A percentile compares a stretch with the other conserved stretches of the same genome.
Conservation (phyloP, 2,329 filamentous ascomycete species). For the Alternaria angustiovoidea region DNA sequence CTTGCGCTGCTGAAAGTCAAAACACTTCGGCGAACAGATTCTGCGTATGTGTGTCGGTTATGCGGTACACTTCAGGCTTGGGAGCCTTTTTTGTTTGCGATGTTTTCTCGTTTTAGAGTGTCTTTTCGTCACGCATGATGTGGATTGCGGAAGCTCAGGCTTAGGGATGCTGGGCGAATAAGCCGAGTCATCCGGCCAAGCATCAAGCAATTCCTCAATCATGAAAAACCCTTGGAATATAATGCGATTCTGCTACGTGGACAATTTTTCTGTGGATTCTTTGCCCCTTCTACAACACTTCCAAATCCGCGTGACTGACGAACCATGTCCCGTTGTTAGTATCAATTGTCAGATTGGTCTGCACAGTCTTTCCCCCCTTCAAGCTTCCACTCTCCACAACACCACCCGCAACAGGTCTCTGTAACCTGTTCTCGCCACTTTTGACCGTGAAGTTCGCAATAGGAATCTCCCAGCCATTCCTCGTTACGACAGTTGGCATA, state of each 20-base stretch:
- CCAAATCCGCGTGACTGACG: slow-evolving; percentile 37
- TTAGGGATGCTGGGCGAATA: neutral
- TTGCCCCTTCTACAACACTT: slow-evolving; percentile 27
- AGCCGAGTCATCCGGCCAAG: neutral
- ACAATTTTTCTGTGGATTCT: neutral
- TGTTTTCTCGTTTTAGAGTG: neutral
- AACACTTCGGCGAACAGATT: neutral
- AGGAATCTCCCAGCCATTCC: slow-evolving; percentile 70
- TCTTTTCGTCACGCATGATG: neutral
- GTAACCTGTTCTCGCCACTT: slow-evolving; percentile 67
- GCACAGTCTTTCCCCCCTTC: slow-evolving; percentile 54
- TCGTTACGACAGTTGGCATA: slow-evolving; percentile 64
- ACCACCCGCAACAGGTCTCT: slow-evolving; percentile 59
- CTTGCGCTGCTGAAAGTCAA: neutral
- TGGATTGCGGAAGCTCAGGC: neutral
- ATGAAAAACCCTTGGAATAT: neutral
- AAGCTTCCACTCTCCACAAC: slow-evolving; percentile 65
- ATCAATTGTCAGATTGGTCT: slow-evolving; percentile 47
- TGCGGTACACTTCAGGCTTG: neutral
- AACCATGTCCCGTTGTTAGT: slow-evolving; percentile 48
- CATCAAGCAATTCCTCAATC: neutral
- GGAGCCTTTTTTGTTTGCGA: neutral
- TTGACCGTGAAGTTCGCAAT: slow-evolving; percentile 75
- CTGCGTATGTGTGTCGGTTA: neutral
- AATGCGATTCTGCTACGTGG: neutral